These are phyloP conservation scores for Syzygium syzygioides DNA, from an alignment of 441 rosid species.

Conservation along the genomic window DNA sequence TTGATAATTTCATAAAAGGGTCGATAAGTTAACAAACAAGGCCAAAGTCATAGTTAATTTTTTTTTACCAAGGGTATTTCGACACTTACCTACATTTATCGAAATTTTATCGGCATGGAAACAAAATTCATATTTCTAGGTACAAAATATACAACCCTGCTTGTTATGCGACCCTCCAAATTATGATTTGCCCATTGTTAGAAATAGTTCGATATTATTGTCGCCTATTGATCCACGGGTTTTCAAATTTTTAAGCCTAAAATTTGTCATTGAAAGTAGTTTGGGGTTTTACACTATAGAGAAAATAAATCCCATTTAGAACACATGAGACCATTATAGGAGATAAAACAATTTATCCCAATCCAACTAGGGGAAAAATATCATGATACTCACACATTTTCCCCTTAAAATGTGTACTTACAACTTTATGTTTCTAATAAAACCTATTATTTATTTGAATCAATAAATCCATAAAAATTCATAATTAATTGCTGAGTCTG, in stretches of 20 bases:
- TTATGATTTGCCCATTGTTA: too few relatives aligned
- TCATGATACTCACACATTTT: background rate
- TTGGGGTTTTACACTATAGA: fast-evolving
- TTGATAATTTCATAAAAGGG: background rate
- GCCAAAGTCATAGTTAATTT: background rate
- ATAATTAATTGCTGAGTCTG: background rate
- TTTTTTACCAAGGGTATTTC: background rate
- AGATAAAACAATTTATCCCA: background rate
- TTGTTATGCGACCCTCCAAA: background rate
- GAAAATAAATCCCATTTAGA: background rate
- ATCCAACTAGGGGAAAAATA: background rate
- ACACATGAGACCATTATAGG: background rate
- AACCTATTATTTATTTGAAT: background rate
- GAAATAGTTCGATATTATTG: too few relatives aligned
- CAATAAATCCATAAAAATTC: background rate
- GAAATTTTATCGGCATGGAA: background rate
- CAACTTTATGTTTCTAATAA: background rate
- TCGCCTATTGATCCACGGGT: background rate
- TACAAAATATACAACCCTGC: background rate
- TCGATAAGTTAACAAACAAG: background rate
- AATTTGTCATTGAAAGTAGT: background rate
- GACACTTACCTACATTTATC: background rate
- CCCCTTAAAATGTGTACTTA: background rate
- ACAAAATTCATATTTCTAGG: background rate
- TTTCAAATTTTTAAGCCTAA: background rate